These are phyloP conservation scores for Fimicolochytrium jonesii DNA, from an alignment of 192 early-diverging fungal genomes.

Conservation along the genomic window DNA sequence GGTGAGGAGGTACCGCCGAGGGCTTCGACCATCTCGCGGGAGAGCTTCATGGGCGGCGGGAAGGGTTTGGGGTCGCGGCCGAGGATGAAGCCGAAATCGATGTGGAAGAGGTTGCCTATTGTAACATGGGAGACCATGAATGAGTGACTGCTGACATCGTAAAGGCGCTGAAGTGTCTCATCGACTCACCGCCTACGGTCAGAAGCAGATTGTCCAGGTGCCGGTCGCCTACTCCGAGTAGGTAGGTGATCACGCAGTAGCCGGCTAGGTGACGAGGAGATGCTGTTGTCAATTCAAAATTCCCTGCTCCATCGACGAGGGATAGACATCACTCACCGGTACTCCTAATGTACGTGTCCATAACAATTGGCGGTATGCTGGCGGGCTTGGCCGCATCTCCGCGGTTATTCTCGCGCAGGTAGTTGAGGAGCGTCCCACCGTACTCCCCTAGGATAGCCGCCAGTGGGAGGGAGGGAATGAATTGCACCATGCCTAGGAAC, in stretches of 20 bases:
- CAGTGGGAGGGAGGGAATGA: constrained; percentile 83
- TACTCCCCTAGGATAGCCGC: constrained; percentile 86
- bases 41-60: constrained; percentile 99
- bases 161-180: neutral
- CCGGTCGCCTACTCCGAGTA: constrained; percentile 96
- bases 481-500: constrained; percentile 74
- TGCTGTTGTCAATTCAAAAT: neutral
- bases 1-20: constrained; percentile 92
- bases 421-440: constrained; percentile 75
- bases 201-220: constrained; percentile 96
- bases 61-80: constrained; percentile 99
- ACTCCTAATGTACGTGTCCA: constrained; percentile 96
- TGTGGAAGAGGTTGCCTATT: constrained; percentile 85
- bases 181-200: constrained; percentile 68
- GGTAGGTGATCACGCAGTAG: constrained; percentile 98
- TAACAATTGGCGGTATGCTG: constrained; percentile 62
- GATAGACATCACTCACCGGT: constrained; percentile 63
- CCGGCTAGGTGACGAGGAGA: constrained; percentile 59
- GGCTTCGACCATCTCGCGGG: constrained; percentile 99
- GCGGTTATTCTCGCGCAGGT: constrained; percentile 70
- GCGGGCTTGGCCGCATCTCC: constrained; percentile 41
- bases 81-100: constrained; percentile 98
- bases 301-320: neutral
- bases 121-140: too few relatives aligned
- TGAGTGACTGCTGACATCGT: too few relatives aligned